Evolutionary conservation across 75 land plant genomes (phyloP).

Genomic region (Selaginella tamariscina): DNA sequence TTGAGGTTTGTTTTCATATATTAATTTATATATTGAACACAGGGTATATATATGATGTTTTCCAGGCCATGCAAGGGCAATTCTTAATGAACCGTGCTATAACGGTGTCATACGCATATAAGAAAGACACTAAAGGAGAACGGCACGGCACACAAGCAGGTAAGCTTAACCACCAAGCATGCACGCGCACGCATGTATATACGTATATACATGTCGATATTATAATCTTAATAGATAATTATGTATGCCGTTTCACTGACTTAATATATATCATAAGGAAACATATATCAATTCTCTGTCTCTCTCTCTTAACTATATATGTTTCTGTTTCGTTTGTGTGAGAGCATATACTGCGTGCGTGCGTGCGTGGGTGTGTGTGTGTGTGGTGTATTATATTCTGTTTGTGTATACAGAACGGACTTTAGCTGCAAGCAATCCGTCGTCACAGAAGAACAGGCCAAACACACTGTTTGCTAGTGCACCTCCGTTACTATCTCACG

Average conservation of each 20-base stretch:
- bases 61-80: slow-evolving; percentile 96
- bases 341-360: no score
- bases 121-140: slow-evolving; percentile 98
- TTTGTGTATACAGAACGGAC: slow-evolving; percentile 91
- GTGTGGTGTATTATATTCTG: no score
- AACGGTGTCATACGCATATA: slow-evolving; percentile 95
- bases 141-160: slow-evolving; percentile 98
- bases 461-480: slow-evolving; percentile 93
- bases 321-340: slow-evolving; percentile 7
- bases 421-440: slow-evolving; percentile 82
- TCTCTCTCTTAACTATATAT: not conserved
- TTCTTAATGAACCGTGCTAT: slow-evolving; percentile 89
- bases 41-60: not conserved
- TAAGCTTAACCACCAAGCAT: no score
- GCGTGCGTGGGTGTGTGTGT: no score
- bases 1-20: no score
- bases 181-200: not conserved
- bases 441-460: slow-evolving; percentile 61
- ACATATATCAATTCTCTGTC: not conserved
- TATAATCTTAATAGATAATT: not conserved
- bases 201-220: not conserved
- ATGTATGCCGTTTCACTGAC: not conserved
- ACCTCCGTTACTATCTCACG: slow-evolving; percentile 75
- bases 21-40: no score
- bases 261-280: not conserved